Evolutionary conservation across 768 basidiomycete species (phyloP).

Genomic region (Amanita inopinata): DNA sequence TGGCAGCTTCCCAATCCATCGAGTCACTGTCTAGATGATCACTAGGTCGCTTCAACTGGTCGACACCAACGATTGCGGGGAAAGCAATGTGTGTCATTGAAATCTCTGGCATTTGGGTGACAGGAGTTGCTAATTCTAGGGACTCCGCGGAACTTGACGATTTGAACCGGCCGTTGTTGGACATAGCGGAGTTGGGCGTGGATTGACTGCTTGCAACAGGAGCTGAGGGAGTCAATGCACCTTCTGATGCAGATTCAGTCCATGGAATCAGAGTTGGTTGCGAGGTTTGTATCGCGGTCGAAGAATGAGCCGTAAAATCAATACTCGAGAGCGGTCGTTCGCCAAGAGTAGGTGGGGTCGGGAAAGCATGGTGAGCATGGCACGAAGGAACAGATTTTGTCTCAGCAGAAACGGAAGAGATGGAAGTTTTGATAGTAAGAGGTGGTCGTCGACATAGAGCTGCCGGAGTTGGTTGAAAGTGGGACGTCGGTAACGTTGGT

Average conservation of each 20-base stretch:
- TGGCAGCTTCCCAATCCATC: background rate
- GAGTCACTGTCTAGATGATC: background rate
- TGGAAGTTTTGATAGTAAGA: background rate
- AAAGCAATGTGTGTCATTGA: background rate
- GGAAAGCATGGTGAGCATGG: background rate
- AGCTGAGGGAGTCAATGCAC: background rate
- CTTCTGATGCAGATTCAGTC: slow-evolving; percentile 1
- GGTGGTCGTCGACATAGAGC: background rate
- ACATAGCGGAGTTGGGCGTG: background rate
- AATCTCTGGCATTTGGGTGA: background rate
- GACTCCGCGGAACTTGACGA: slow-evolving; percentile 7
- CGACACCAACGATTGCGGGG: slow-evolving; percentile 7
- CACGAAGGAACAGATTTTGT: background rate
- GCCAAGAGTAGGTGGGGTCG: background rate
- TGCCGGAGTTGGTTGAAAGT: no score
- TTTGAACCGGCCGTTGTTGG: background rate
- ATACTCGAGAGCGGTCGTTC: background rate
- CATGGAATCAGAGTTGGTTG: background rate
- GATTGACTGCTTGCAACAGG: background rate
- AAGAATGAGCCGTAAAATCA: no score
- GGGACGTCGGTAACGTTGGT: no score
- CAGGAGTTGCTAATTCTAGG: slow-evolving; percentile 9
- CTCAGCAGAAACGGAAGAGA: background rate
- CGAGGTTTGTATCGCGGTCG: background rate
- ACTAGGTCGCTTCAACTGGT: slow-evolving; percentile 10